phyloP scores from a whole-genome alignment of 192 early-diverging fungal genomes.

The Coemansia sp. region DNA sequence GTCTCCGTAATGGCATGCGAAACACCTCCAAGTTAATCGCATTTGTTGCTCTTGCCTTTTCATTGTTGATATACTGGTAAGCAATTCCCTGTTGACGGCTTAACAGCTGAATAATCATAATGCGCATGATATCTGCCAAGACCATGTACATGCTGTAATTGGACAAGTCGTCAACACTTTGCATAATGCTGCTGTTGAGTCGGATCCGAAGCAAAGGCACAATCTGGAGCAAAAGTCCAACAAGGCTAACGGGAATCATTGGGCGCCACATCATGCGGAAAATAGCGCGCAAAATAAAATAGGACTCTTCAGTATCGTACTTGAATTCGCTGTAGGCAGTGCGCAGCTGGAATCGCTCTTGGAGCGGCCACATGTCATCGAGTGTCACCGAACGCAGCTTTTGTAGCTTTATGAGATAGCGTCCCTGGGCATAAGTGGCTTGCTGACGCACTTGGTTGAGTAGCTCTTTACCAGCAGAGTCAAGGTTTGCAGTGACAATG shows the following conservation, averaged over 20 bases:
- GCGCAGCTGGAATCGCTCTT: background rate
- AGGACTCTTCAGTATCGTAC: conserved; percentile 21
- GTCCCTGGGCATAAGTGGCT: background rate
- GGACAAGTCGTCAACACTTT: conserved; percentile 15
- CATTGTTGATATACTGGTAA: background rate
- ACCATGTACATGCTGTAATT: conserved; percentile 19
- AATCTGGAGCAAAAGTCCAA: conserved; percentile 4
- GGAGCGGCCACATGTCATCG: background rate
- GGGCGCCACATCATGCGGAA: conserved; percentile 29
- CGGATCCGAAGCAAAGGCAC: background rate
- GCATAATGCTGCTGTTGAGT: conserved; percentile 11
- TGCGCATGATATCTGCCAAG: background rate
- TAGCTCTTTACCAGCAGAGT: background rate
- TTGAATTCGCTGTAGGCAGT: conserved; percentile 9
- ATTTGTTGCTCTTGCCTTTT: background rate
- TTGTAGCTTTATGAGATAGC: background rate
- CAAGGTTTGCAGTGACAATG: background rate
- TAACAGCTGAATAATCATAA: conserved; percentile 4
- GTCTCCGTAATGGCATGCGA: conserved; percentile 14
- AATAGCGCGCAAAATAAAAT: conserved; percentile 37
- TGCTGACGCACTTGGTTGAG: background rate
- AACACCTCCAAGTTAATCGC: conserved; percentile 8
- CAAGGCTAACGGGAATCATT: conserved; percentile 20
- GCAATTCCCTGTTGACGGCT: background rate
- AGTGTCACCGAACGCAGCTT: background rate